Percentiles rank a stretch among this genome's conserved stretches.
Conservation (phyloP, 768 basidiomycete species). For the Phlebiopsis flavidoalba region DNA sequence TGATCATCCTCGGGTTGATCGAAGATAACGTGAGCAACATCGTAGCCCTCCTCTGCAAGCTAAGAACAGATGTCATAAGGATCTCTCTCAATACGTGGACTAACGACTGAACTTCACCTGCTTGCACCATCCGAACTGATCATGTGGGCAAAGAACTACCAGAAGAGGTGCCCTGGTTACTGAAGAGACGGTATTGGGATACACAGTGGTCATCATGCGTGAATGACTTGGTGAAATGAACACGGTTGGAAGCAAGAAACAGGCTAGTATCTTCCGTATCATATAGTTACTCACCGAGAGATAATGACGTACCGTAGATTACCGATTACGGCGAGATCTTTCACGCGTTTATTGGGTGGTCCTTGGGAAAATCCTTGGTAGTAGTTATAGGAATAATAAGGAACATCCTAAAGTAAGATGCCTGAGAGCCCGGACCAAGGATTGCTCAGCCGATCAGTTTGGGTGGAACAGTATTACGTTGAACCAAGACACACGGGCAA, state of each 20-base stretch:
- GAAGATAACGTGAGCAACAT: slow-evolving; percentile 27
- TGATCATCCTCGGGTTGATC: neutral
- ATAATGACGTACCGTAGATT: too few relatives aligned
- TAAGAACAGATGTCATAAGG: neutral
- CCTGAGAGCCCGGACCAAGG: too few relatives aligned
- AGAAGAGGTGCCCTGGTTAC: slow-evolving; percentile 27
- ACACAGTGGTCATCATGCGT: slow-evolving; percentile 4
- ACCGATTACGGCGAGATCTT: too few relatives aligned
- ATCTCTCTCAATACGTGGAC: neutral
- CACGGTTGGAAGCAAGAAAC: slow-evolving; percentile 8
- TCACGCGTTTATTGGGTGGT: too few relatives aligned
- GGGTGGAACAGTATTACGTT: too few relatives aligned
- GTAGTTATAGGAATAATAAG: too few relatives aligned
- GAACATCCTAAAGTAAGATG: too few relatives aligned
- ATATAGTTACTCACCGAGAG: too few relatives aligned
- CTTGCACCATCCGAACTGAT: slow-evolving; percentile 31
- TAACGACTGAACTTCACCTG: slow-evolving; percentile 23
- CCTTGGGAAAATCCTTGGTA: too few relatives aligned
- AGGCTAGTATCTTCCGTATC: neutral
- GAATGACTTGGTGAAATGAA: too few relatives aligned
- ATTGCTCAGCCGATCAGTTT: too few relatives aligned
- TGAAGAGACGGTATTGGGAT: slow-evolving; percentile 25
- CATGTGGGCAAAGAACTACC: slow-evolving; percentile 25
- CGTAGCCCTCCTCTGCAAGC: slow-evolving; percentile 34
- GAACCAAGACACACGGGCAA: too few relatives aligned